Base-by-base conservation (phyloP, 768 basidiomycete genomes). In the Tricholoma furcatifolium region DNA sequence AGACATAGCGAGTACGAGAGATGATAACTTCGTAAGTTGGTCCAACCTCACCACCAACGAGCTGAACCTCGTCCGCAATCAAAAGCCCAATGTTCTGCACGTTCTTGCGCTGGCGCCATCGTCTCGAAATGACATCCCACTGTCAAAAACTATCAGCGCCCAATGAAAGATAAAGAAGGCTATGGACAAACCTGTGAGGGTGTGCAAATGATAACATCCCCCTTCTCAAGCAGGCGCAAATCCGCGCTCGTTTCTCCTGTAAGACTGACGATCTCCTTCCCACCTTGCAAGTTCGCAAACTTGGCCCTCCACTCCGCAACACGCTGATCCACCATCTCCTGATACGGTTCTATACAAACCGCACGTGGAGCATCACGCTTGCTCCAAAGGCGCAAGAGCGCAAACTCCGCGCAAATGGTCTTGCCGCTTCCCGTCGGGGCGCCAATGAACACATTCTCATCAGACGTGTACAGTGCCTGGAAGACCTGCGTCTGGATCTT, bases 401-500 rank as follows among this genome's bases (percentile, higher is more conserved):
- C 97, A 55, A 98, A 96, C 67, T 99, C 97, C 0, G 95, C 97
- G 59, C 93, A 96, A 38, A 98, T 88, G 0, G 96, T 98, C 78
- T 99, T 98, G 11, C 97, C 96, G 46, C 90, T 93, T 20, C 97
- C 96, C 0, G 97, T 94, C 0, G 97, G 96, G 0, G 96, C 97
- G 17, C 94, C 95, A 51, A 99, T 85, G 65, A 98, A 95, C 38
- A 96, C 88, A 61, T 96, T 98, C 64, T 98, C 97, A 62, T 98
- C 95, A 0, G 93, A 87, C 0, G 91, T 93, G 67, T 98, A 99
- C 0, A 99, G 77, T 0, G 96, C 95, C 62, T 98, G 94, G 87
- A 99, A 98, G 41, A 97, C 95, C 70, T 98, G 97, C 0, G 93
- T 98, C 67, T 98, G 97, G 56, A 98, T 98, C 71, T 98, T 99